Percentiles rank a stretch among this genome's conserved stretches.
phyloP scores from a whole-genome alignment of 2,329 filamentous ascomycete genomes.

The Myrmaecium sp. region DNA sequence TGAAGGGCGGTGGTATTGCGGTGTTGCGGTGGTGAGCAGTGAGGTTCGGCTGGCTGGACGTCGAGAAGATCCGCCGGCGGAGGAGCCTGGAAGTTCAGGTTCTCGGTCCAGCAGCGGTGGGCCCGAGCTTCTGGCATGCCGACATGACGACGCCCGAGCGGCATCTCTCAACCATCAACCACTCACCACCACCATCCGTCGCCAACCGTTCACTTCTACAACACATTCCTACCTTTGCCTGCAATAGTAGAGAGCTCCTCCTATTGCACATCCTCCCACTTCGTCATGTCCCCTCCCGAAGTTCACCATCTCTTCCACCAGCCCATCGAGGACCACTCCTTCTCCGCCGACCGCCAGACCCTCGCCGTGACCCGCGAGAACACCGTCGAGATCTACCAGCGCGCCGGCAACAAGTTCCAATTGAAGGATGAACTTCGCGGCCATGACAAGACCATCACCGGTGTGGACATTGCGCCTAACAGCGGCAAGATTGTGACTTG shows the following conservation, averaged over 20 bases:
- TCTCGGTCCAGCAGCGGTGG: background rate
- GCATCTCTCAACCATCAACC: background rate
- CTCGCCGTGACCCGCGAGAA: slow-evolving; percentile 86
- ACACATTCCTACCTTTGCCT: background rate
- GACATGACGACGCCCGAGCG: slow-evolving; percentile 1
- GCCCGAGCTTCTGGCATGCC: background rate
- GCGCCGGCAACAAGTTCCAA: slow-evolving; percentile 56
- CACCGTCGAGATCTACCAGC: slow-evolving; percentile 72
- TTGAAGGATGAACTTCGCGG: slow-evolving; percentile 87
- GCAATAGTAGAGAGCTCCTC: slow-evolving; percentile 90
- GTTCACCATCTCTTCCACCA: slow-evolving; percentile 94
- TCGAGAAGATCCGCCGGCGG: slow-evolving; percentile 1
- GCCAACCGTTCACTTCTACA: too few species aligned
- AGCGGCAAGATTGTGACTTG: slow-evolving; percentile 93
- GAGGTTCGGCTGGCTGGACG: background rate
- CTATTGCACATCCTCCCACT: slow-evolving; percentile 44
- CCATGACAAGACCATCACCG: slow-evolving; percentile 92
- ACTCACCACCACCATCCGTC: too few species aligned
- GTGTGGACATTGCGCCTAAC: slow-evolving; percentile 83
- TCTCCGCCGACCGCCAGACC: slow-evolving; percentile 77
- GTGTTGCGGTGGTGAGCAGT: background rate
- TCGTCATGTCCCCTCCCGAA: slow-evolving; percentile 66
- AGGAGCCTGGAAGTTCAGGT: slow-evolving; percentile 1
- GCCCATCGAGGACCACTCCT: slow-evolving; percentile 94
- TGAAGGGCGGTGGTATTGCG: background rate